Evolutionary conservation across 352 stramenopile species (phyloP).

Genomic region (Aphanomyces stellatus): DNA sequence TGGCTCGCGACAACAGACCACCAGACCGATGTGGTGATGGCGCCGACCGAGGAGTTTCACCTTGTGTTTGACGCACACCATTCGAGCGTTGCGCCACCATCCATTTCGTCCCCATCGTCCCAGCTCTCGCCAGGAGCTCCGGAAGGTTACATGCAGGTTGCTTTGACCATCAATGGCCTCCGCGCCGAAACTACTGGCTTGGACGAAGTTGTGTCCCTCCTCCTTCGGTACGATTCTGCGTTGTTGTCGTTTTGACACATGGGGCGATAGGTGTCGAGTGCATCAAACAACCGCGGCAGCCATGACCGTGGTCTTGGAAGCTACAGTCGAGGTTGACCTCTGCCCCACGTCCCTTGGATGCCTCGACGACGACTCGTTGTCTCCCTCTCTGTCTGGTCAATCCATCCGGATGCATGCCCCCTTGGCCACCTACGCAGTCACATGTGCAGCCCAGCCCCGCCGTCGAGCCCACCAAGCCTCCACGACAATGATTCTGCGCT

Average conservation of each 20-base stretch:
- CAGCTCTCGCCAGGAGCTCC: background rate
- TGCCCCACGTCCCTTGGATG: background rate
- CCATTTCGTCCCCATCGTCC: background rate
- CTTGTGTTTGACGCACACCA: background rate
- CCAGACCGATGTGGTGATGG: too few relatives aligned
- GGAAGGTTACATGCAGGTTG: background rate
- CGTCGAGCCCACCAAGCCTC: background rate
- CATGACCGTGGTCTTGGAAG: constrained; percentile 7
- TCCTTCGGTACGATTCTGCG: background rate
- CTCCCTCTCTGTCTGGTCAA: background rate
- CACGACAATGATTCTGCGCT: background rate
- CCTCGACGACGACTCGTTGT: background rate
- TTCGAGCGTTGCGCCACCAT: background rate
- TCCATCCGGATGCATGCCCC: background rate
- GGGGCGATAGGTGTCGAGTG: background rate
- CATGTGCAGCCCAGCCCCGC: background rate
- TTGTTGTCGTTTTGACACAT: too few relatives aligned
- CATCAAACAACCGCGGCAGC: background rate
- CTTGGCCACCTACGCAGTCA: background rate
- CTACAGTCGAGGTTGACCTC: background rate
- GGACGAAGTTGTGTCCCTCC: background rate
- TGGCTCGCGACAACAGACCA: background rate
- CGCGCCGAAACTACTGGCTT: background rate
- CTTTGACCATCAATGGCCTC: background rate
- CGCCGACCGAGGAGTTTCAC: constrained; percentile 10